These are phyloP conservation scores for Fistulinella prunicolor DNA, from an alignment of 768 basidiomycete genomes.

Conservation along the genomic window DNA sequence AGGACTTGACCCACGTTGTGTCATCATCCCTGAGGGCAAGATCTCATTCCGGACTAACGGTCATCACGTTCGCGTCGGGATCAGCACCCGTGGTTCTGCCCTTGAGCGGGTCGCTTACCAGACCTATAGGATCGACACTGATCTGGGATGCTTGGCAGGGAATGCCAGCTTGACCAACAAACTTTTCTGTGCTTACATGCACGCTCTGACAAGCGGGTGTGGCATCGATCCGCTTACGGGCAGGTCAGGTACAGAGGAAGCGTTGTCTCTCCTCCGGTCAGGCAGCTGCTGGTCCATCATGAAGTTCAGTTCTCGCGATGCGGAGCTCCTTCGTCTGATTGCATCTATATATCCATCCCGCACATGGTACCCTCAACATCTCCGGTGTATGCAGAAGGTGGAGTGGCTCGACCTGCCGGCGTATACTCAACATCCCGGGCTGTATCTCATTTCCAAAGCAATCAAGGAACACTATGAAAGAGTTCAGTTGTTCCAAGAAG, in stretches of 20 bases:
- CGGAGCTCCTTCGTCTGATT: constrained; percentile 33
- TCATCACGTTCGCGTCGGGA: constrained; percentile 10
- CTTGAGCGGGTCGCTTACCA: constrained; percentile 13
- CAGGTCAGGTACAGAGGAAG: constrained; percentile 42
- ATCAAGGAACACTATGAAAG: constrained; percentile 27
- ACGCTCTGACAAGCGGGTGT: constrained; percentile 41
- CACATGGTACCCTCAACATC: constrained; percentile 37
- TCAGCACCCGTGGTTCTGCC: background rate
- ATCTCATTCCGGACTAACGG: constrained; percentile 29
- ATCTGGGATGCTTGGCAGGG: constrained; percentile 19
- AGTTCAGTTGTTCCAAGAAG: constrained; percentile 8
- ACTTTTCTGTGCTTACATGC: constrained; percentile 39
- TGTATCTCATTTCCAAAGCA: constrained; percentile 20
- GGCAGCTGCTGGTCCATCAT: constrained; percentile 41
- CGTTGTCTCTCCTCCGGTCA: constrained; percentile 37
- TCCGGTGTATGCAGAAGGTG: constrained; percentile 39
- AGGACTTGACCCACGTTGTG: constrained; percentile 6
- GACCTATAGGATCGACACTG: constrained; percentile 27
- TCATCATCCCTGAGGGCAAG: constrained; percentile 8
- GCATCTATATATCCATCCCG: constrained; percentile 33
- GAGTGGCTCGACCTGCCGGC: constrained; percentile 24
- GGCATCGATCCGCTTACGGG: constrained; percentile 42
- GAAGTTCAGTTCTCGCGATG: constrained; percentile 15
- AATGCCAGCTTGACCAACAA: constrained; percentile 21
- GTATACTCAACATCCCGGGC: constrained; percentile 31